Base-by-base conservation (phyloP, 441 rosid species). In the Kokia cookei region DNA sequence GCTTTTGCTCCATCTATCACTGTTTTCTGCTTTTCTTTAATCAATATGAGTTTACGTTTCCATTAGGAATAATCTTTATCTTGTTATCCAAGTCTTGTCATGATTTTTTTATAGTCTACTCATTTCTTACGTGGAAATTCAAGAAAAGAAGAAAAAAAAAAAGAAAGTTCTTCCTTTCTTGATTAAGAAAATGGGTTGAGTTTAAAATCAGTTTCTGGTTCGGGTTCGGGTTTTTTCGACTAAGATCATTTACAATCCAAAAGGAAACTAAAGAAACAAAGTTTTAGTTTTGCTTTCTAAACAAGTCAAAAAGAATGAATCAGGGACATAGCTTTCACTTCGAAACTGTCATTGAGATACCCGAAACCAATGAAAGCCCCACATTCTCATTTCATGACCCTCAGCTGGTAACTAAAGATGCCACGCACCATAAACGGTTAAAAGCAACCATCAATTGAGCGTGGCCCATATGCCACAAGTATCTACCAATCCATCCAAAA, bases 381-480 rank as follows among this genome's bases (percentile, higher is more conserved):
- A 4, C 24, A 32, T 17, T 40, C 60, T 26, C 27, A 19, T 32
- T 61, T 54, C 12, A n/a, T n/a, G 17, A 22, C 60, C 11, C 24
- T 29, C 35, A 11, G 48, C 53, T 40, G 6, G 24, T 45, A 43
- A 65, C 9, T 0, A 35, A 15, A 6, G 54, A 42, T 60, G 80
- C 60, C 78, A 60, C 74, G 63, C 71, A 47, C 22, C 22, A 42
- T 14, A 19, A 45, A 60, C 6, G 4, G 73, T 69, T 40, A 35
- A 75, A 62, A 3, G 45, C 14, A 42, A 1, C 26, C 54, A 12
- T 64, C 64, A 14, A 68, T 32, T 27, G 67, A 74, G 19, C 13
- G 70, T 75, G 84, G 82, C 57, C 75, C 78, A 62, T 42, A 29
- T 1, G 5, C 47, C 66, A 27, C 60, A 68, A 67, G 71, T 70